Evolutionary conservation across 352 stramenopile species (phyloP).

Genomic region (Globisporangium ultimum): DNA sequence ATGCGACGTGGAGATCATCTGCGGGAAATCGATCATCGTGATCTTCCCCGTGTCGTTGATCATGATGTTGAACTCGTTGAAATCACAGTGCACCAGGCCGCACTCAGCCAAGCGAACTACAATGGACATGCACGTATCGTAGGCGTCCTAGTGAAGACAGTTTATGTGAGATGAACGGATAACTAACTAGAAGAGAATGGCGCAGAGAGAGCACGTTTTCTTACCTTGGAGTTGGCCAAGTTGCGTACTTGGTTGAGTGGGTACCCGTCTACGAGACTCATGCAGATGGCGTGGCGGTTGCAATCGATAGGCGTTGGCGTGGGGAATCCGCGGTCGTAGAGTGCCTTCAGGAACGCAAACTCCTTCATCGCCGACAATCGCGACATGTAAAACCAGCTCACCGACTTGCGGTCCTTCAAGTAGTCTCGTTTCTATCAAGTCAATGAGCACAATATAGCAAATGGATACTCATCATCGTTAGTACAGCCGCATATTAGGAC

Average conservation of each 20-base stretch:
- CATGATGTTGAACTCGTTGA: slow-evolving; percentile 99
- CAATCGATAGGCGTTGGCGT: slow-evolving; percentile 96
- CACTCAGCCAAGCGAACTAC: slow-evolving; percentile 95
- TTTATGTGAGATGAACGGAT: not conserved
- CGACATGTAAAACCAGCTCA: slow-evolving; percentile 99
- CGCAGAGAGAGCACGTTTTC: not conserved
- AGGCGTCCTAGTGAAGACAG: slow-evolving; percentile 69
- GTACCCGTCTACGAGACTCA: slow-evolving; percentile 95
- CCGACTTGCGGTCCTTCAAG: slow-evolving; percentile 93
- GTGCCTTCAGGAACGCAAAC: slow-evolving; percentile 97
- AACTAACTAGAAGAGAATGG: too few relatives aligned
- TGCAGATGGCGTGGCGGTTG: slow-evolving; percentile 97
- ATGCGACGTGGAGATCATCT: slow-evolving; percentile 99
- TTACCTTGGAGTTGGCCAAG: slow-evolving; percentile 86
- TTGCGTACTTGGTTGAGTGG: slow-evolving; percentile 95
- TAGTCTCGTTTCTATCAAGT: slow-evolving; percentile 97
- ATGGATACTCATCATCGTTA: not conserved
- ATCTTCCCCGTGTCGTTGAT: slow-evolving; percentile 92
- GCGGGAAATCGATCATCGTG: slow-evolving; percentile 99
- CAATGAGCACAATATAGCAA: not conserved
- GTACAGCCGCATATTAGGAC: too few relatives aligned
- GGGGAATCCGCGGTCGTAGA: slow-evolving; percentile 97
- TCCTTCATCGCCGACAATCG: slow-evolving; percentile 98
- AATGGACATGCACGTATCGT: slow-evolving; percentile 94
- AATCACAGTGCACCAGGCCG: slow-evolving; percentile 99